Conservation (phyloP, 2,329 filamentous ascomycete genomes). For the Fusarium pseudonygamai region DNA sequence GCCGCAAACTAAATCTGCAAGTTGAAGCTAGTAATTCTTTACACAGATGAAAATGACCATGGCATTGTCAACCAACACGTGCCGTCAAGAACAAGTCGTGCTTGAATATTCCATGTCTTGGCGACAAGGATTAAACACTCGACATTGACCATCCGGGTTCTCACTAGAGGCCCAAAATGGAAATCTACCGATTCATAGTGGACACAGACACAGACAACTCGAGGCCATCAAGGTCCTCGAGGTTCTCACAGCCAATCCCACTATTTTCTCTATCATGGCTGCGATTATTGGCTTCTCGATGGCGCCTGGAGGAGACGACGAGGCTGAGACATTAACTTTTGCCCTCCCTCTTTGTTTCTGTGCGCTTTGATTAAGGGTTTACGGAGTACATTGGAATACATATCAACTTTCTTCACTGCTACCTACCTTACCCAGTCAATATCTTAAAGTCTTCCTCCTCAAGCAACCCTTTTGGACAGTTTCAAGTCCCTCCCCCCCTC, state of each 20-base stretch:
- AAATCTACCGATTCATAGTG: constrained; percentile 24
- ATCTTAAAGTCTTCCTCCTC: not conserved
- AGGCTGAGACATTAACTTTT: constrained; percentile 33
- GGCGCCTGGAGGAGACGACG: constrained; percentile 3
- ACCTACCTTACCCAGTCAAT: not conserved
- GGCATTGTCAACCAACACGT: not conserved
- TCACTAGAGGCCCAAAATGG: constrained; percentile 26
- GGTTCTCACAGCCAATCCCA: constrained; percentile 30
- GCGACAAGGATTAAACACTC: constrained; percentile 26
- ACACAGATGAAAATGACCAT: not conserved
- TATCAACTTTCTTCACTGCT: not conserved
- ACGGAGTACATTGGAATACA: not conserved
- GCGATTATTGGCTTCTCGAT: not conserved
- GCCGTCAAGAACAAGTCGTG: constrained; percentile 11
- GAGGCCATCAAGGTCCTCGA: constrained; percentile 36
- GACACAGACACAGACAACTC: not conserved
- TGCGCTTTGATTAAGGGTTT: not conserved
- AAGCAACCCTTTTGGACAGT: constrained; percentile 18
- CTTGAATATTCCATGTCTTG: constrained; percentile 19
- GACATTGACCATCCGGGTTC: constrained; percentile 36
- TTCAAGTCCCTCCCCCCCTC: not conserved
- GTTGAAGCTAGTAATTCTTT: not conserved
- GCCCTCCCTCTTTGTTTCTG: constrained; percentile 1
- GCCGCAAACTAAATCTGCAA: constrained; percentile 11
- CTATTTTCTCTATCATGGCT: constrained; percentile 18